Evolutionary conservation across 257 asterid species (phyloP), one percentile per base, ranked within the genome.

Genomic region (Solanum microdontum): DNA sequence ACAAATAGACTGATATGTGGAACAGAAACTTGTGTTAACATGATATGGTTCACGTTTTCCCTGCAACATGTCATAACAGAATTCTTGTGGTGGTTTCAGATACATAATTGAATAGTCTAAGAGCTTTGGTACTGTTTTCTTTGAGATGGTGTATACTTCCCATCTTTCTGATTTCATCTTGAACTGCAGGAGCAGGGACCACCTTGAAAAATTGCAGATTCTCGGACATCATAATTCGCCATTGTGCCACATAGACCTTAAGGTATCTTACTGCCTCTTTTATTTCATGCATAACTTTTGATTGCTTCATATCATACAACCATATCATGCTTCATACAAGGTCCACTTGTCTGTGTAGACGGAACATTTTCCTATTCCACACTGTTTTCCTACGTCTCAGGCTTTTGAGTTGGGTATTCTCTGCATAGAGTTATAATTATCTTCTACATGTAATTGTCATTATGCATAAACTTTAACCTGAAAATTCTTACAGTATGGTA

Each of bases 211-310:
- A 43, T 90, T 93, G 69, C 99, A 94, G 87, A 89, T 94, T 84
- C 89, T 95, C 55, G 98, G 95, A 19, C 94, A 92, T 92, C 98
- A 94, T 89, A 92, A 90, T 89, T 97, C 98, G 33, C 98, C 97
- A 23, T 93, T 97, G 33, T 62, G 94, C 89, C 86, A 77, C 90
- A 89, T 93, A 87, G 96, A 94, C 90, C 90, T 97, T 86, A 94
- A 93, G 92, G 99, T 97, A 92, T 93, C 98, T 89, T 86, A 36
- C 90, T 33, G 40, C 39, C 76, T 12, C 32, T 58, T 24, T 11
- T 70, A 24, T 85, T 48, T 48, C 28, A 30, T 39, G 11, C 33
- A 37, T 48, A 30, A 48, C 32, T 37, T 75, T 6, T 76, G 33
- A 76, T 76, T 76, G 83, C 60, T 76, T 76, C 83, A 39, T n/a